Evolutionary conservation across 306 rosid genomes (phyloP).

Genomic region (apple (Malus domestica)): ASM211411v1 NC_041804.1:14901501-14902000

Average conservation of each 20-base stretch:
- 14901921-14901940: slow-evolving; percentile 83
- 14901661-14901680: neutral
- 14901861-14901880: neutral
- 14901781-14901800: neutral
- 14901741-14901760: neutral
- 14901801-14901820: neutral
- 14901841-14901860: neutral
- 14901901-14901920: slow-evolving; percentile 11
- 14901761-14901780: neutral
- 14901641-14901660: neutral
- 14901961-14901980: slow-evolving; percentile 51
- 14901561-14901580: neutral
- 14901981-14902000: slow-evolving; percentile 1
- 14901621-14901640: neutral
- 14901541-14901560: neutral
- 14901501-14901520: neutral
- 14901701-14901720: neutral
- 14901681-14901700: neutral
- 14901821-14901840: neutral
- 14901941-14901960: slow-evolving; percentile 58
- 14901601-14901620: neutral
- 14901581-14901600: neutral
- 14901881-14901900: neutral
- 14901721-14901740: neutral
- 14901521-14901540: neutral